Percentiles rank a stretch among this genome's conserved stretches.
Conservation (phyloP, 1,139 yeast genomes). For the Yamadazyma atlantica region DNA sequence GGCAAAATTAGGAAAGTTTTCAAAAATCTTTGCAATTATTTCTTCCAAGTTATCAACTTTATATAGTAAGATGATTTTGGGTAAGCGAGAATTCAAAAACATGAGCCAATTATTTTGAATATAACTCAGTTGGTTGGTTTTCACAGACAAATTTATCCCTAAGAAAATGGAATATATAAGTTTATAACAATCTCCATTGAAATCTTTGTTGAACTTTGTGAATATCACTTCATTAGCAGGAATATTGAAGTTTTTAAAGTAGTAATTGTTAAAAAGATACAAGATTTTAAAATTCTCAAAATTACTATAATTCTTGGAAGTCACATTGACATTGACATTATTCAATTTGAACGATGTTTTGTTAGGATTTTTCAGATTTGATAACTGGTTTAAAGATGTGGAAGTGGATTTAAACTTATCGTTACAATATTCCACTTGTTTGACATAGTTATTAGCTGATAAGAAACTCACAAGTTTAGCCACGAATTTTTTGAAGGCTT, state of each 20-base stretch:
- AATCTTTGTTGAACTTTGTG: constrained; percentile 14
- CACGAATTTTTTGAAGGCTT: constrained; percentile 12
- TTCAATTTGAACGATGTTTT: constrained; percentile 10
- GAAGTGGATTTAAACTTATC: constrained; percentile 9
- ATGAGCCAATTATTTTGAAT: constrained; percentile 35
- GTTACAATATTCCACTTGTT: constrained; percentile 17
- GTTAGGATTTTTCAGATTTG: constrained; percentile 4
- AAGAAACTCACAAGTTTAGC: constrained; percentile 10
- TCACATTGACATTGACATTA: constrained; percentile 12
- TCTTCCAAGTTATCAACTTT: constrained; percentile 19
- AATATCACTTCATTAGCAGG: constrained; percentile 17
- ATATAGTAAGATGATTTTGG: constrained; percentile 19
- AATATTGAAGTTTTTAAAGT: constrained; percentile 27
- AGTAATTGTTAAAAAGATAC: constrained; percentile 27
- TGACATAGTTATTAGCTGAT: constrained; percentile 9
- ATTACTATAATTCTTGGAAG: constrained; percentile 13
- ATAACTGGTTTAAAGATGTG: constrained; percentile 1
- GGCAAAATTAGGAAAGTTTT: constrained; percentile 8
- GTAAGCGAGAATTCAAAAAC: constrained; percentile 32
- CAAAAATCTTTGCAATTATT: constrained; percentile 16
- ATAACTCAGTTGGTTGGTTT: constrained; percentile 21
- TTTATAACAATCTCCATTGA: constrained; percentile 22
- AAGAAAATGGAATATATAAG: constrained; percentile 21
- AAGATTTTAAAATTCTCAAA: constrained; percentile 25
- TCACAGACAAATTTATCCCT: constrained; percentile 13